These are phyloP conservation scores for Coix lacrymajobi DNA, from an alignment of 176 grass and related monocot genomes.

Conservation along the genomic window DNA sequence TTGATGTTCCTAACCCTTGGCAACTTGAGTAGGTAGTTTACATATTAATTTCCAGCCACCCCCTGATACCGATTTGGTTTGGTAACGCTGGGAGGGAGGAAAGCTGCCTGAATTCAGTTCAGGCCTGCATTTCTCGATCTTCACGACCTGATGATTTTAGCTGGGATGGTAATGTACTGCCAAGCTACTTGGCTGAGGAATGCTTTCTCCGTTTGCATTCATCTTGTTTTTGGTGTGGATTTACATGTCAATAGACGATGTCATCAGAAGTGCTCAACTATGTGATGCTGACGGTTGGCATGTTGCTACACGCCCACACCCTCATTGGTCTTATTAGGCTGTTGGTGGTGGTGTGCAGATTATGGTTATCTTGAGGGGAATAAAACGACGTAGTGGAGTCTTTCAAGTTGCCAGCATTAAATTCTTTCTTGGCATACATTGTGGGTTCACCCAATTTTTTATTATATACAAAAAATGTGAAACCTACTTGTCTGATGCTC, in stretches of 20 bases:
- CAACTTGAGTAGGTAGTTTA: background rate
- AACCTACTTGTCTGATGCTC: background rate
- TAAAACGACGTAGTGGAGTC: background rate
- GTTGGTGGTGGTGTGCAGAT: background rate
- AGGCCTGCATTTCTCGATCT: background rate
- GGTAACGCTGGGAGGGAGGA: background rate
- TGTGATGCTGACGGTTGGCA: background rate
- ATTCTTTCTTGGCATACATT: background rate
- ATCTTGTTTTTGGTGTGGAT: background rate
- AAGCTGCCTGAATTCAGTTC: background rate
- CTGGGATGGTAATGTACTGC: background rate
- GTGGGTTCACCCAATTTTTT: background rate
- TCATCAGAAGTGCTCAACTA: background rate
- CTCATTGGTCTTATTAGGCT: background rate
- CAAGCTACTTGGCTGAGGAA: background rate
- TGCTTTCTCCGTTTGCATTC: background rate
- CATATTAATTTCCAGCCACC: background rate
- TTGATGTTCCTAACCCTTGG: background rate
- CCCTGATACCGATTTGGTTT: slow-evolving; percentile 1
- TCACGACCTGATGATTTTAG: background rate
- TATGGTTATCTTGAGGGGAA: background rate
- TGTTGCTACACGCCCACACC: background rate
- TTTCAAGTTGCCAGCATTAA: slow-evolving; percentile 7
- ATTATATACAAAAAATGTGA: background rate
- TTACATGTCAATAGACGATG: background rate